phyloP scores from a whole-genome alignment of 2,329 filamentous ascomycete species.

The Diaporthe citriasiana region DNA sequence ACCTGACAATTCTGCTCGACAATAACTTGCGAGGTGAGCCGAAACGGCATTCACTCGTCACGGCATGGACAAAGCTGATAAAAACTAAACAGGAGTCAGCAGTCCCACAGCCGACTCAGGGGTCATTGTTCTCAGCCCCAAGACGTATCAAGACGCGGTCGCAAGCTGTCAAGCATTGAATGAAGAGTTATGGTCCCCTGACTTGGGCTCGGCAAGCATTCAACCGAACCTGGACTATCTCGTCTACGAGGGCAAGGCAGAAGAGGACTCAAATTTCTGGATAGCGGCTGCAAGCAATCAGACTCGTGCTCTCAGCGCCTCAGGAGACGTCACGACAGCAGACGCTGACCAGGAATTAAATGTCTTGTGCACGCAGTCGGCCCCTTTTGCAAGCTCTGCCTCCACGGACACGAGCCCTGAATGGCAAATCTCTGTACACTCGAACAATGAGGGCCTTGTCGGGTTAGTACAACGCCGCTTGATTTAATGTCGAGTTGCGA shows the following conservation, averaged over 20 bases:
- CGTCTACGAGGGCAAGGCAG: slow-evolving; percentile 49
- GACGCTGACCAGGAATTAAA: slow-evolving; percentile 47
- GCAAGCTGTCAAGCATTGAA: slow-evolving; percentile 54
- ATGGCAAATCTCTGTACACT: slow-evolving; percentile 55
- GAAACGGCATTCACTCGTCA: not conserved
- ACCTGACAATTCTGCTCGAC: slow-evolving; percentile 55
- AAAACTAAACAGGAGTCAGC: slow-evolving; percentile 48
- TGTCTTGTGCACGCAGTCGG: slow-evolving; percentile 59
- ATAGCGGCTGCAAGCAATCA: slow-evolving; percentile 47
- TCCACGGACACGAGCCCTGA: slow-evolving; percentile 50
- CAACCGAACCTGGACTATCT: slow-evolving; percentile 55
- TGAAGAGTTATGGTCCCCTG: slow-evolving; percentile 56
- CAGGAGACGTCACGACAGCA: slow-evolving; percentile 46
- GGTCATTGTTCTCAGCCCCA: slow-evolving; percentile 53
- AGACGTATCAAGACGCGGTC: slow-evolving; percentile 49
- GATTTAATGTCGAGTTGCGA: no score
- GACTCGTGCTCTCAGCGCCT: slow-evolving; percentile 48
- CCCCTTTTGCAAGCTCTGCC: slow-evolving; percentile 55
- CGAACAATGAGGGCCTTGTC: slow-evolving; percentile 56
- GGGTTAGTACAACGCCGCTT: slow-evolving; percentile 48
- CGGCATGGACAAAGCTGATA: not conserved
- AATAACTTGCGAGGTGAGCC: slow-evolving; percentile 58
- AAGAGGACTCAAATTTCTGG: slow-evolving; percentile 53
- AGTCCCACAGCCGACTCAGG: slow-evolving; percentile 52
- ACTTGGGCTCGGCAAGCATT: slow-evolving; percentile 47